Percentiles rank a stretch among this genome's conserved stretches.
These are phyloP conservation scores for Monascus ruber DNA, from an alignment of 2,329 filamentous ascomycete genomes.

Conservation along the genomic window DNA sequence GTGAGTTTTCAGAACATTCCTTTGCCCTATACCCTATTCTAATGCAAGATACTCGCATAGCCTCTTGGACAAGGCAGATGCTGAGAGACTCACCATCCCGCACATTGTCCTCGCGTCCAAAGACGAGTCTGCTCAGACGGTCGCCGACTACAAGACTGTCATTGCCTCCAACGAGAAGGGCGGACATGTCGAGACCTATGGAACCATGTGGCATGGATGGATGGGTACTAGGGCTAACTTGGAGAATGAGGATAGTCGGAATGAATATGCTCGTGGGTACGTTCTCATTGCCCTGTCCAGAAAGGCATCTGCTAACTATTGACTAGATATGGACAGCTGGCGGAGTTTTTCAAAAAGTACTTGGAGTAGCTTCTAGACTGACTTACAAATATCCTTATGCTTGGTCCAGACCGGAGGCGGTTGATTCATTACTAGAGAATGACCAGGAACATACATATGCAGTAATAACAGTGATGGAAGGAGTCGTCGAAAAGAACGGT, in stretches of 20 bases:
- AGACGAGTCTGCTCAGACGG: slow-evolving; percentile 48
- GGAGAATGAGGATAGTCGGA: slow-evolving; percentile 42
- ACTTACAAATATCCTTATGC: no score
- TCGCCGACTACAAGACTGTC: slow-evolving; percentile 41
- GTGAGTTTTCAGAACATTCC: slow-evolving; percentile 5
- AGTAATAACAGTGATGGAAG: no score
- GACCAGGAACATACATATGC: no score
- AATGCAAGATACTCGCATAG: slow-evolving; percentile 2
- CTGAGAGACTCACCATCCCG: slow-evolving; percentile 48
- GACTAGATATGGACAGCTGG: slow-evolving; percentile 10
- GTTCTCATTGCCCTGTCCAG: not conserved
- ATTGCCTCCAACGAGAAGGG: slow-evolving; percentile 41
- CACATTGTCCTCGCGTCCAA: slow-evolving; percentile 53
- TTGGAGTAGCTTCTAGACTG: slow-evolving; percentile 2
- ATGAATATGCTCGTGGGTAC: slow-evolving; percentile 52
- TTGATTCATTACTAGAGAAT: no score
- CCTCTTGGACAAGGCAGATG: slow-evolving; percentile 45
- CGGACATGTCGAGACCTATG: slow-evolving; percentile 52
- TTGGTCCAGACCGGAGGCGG: no score
- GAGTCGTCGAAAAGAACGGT: not conserved
- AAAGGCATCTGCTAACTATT: not conserved
- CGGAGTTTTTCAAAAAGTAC: slow-evolving; percentile 15
- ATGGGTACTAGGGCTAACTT: slow-evolving; percentile 58
- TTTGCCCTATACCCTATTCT: no score
- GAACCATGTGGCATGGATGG: slow-evolving; percentile 60